A percentile compares a stretch with the other conserved stretches of the same genome.
phyloP scores from a whole-genome alignment of 2,329 filamentous ascomycete genomes.

The Fusarium mexicanum region DNA sequence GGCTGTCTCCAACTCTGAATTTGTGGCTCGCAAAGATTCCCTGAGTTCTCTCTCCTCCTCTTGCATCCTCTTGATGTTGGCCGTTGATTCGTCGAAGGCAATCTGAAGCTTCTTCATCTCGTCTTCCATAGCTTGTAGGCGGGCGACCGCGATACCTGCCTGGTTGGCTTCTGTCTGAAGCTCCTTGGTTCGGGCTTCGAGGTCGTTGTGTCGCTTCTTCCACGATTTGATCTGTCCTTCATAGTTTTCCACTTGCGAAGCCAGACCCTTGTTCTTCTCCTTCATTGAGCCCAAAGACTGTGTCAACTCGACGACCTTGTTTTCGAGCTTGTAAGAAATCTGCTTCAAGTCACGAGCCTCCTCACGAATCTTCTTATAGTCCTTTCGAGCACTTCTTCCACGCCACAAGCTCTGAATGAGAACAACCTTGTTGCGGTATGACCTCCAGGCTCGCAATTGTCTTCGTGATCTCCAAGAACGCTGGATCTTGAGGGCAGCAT shows the following conservation, averaged over 20 bases:
- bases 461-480: conserved; percentile 85
- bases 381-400: conserved; percentile 80
- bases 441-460: conserved; percentile 82
- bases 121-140: conserved; percentile 89
- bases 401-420: conserved; percentile 94
- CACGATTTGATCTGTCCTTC: conserved; percentile 96
- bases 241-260: conserved; percentile 92
- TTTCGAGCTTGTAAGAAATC: conserved; percentile 99
- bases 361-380: conserved; percentile 91
- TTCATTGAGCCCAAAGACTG: conserved; percentile 93
- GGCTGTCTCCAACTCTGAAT: conserved; percentile 81
- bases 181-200: conserved; percentile 92
- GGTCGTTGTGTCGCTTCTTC: conserved; percentile 89
- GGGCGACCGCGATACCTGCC: conserved; percentile 92
- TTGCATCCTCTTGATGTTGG: conserved; percentile 92
- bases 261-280: conserved; percentile 89
- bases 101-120: conserved; percentile 93
- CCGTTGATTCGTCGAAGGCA: conserved; percentile 88
- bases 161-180: conserved; percentile 97
- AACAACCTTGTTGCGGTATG: conserved; percentile 88
- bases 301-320: conserved; percentile 98
- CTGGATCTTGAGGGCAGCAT: conserved; percentile 91
- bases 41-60: conserved; percentile 90
- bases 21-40: conserved; percentile 82
- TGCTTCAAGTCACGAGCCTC: conserved; percentile 98